Percentiles rank a stretch among this genome's conserved stretches.
Conservation (phyloP, 345 rosid species). For the Salix arbutifolia region DNA sequence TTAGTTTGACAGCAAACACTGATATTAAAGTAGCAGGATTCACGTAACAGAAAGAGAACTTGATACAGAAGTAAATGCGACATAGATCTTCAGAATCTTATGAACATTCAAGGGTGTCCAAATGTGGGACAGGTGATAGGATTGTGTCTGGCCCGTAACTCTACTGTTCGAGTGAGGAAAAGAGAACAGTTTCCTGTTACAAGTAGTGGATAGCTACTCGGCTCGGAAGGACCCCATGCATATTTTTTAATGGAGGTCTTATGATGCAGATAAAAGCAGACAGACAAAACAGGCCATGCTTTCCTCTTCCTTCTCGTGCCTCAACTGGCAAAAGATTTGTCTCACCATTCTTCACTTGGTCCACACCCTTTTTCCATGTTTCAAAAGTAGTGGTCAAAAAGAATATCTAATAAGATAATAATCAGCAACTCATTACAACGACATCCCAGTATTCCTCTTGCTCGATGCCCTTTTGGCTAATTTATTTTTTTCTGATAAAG, state of each 20-base stretch:
- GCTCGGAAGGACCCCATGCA: background rate
- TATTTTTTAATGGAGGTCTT: constrained; percentile 23
- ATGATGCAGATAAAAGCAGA: constrained; percentile 24
- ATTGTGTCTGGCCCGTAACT: background rate
- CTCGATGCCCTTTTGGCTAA: background rate
- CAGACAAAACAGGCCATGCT: constrained; percentile 35
- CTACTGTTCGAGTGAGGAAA: background rate
- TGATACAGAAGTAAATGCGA: background rate
- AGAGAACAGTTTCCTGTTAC: background rate
- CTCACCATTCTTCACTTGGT: constrained; percentile 1
- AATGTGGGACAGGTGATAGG: background rate
- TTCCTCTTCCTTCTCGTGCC: constrained; percentile 19
- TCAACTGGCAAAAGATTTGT: constrained; percentile 20
- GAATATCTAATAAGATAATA: constrained; percentile 5
- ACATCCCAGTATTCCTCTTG: background rate
- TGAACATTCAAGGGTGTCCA: background rate
- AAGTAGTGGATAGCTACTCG: background rate
- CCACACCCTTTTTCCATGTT: background rate
- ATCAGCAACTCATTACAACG: constrained; percentile 5
- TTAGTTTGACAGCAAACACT: background rate
- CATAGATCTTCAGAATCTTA: background rate
- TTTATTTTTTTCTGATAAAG: background rate
- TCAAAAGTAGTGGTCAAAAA: constrained; percentile 13
- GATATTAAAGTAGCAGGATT: background rate
- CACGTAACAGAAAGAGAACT: background rate